Base-by-base conservation (phyloP, 345 rosid genomes). In the Odontarrhena argentea region DNA sequence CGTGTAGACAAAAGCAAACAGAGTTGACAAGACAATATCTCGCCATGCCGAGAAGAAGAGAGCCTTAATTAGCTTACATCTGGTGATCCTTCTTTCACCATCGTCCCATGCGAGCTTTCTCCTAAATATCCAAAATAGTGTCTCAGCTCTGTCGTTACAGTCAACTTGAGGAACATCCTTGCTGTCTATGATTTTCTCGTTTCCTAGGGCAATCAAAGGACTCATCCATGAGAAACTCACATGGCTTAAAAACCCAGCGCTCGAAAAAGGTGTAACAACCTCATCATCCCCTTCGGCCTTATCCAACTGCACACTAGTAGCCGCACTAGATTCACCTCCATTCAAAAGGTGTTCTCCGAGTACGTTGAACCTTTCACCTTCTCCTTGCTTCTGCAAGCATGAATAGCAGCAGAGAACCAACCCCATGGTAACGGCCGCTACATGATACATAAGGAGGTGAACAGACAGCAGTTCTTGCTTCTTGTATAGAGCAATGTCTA, bases 361-460 rank as follows among this genome's bases (percentile, higher is more conserved):
- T 26, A 53, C 68, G 46, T 57, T 44, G 68, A 50, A 43, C 38
- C 54, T 73, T 44, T 53, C 77, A 25, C 63, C 65, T 69, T 55
- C 77, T 32, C 45, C 65, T 73, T 58, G 81, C 50, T 56, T 70
- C 35, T 75, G 76, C 69, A 81, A 80, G 61, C 85, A 89, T 59
- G 80, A 72, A 66, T 47, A 84, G 65, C 84, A 88, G 37, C 84
- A 88, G 37, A 88, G 82, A 65, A 85, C 84, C 67, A 82, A 63
- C 53, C 87, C 88, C 59, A 76, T 11, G 24, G 78, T 36, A 52
- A 84, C 81, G 42, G 91, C 86, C 70, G 81, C 74, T 12, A 65
- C 68, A 74, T 91, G 83, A 32, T 69, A 81, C 34, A 78, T 55
- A 35, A 82, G 64, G 25, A 45, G 55, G 74, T 73, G 76, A 58